These are phyloP conservation scores for Apodospora peruviana DNA, from an alignment of 495 filamentous ascomycete species.

Conservation along the genomic window DNA sequence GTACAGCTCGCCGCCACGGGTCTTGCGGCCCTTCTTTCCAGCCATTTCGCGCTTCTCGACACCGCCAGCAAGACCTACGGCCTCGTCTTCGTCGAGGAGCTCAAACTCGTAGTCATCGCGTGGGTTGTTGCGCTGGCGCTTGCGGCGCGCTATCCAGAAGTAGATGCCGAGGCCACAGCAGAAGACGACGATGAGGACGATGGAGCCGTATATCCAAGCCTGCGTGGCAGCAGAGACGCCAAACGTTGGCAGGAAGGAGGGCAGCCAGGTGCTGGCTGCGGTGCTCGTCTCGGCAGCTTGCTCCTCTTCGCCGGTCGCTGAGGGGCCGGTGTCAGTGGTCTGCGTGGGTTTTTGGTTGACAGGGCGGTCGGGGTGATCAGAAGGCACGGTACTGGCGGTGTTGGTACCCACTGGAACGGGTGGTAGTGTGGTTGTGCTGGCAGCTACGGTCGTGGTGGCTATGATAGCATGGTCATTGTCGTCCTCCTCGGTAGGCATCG, in stretches of 20 bases:
- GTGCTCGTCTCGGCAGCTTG: slow-evolving; percentile 33
- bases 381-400: slow-evolving; percentile 40
- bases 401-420: slow-evolving; percentile 20
- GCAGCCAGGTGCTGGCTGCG: slow-evolving; percentile 51
- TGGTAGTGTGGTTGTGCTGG: slow-evolving; percentile 34
- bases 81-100: slow-evolving; percentile 79
- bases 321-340: slow-evolving; percentile 20
- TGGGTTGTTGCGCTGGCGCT: slow-evolving; percentile 64
- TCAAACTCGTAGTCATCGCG: slow-evolving; percentile 94
- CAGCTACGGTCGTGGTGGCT: slow-evolving; percentile 36
- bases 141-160: slow-evolving; percentile 70
- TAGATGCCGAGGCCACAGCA: slow-evolving; percentile 74
- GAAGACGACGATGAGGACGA: slow-evolving; percentile 80
- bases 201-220: slow-evolving; percentile 88
- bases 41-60: slow-evolving; percentile 15
- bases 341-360: slow-evolving; percentile 47
- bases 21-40: slow-evolving; percentile 34
- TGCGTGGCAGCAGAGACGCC: slow-evolving; percentile 85
- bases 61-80: slow-evolving; percentile 41
- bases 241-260: slow-evolving; percentile 93
- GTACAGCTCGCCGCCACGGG: slow-evolving; percentile 79
- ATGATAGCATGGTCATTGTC: slow-evolving; percentile 68
- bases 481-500: slow-evolving; percentile 78
- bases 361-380: slow-evolving; percentile 75
- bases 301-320: slow-evolving; percentile 21